A percentile compares a stretch with the other conserved stretches of the same genome.
These are phyloP conservation scores for Euphrasia confusa DNA, from an alignment of 257 asterid genomes.

Conservation along the genomic window DNA sequence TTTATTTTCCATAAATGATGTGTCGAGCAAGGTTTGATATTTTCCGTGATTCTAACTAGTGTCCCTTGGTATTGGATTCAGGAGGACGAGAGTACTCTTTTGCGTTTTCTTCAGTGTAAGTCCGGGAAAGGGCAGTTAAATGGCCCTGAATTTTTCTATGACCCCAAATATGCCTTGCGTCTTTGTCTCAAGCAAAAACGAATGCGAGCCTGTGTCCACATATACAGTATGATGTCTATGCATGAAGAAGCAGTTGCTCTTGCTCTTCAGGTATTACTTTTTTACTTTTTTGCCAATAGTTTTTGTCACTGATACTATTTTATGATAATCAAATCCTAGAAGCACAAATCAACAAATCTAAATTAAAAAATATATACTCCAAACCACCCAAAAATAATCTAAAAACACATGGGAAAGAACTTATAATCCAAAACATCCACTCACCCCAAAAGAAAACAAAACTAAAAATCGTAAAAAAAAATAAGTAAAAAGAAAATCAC, in stretches of 20 bases:
- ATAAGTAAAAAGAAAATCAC: too few relatives aligned
- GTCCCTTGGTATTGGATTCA: slow-evolving; percentile 28
- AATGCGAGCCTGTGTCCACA: slow-evolving; percentile 98
- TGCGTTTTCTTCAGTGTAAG: slow-evolving; percentile 93
- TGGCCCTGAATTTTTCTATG: slow-evolving; percentile 88
- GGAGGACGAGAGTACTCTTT: slow-evolving; percentile 95
- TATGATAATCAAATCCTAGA: background rate
- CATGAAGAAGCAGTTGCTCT: slow-evolving; percentile 99
- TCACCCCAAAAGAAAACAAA: too few relatives aligned
- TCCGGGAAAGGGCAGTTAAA: slow-evolving; percentile 74
- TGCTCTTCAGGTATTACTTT: slow-evolving; percentile 68
- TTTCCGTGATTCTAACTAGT: slow-evolving; percentile 25
- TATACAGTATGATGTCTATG: slow-evolving; percentile 99
- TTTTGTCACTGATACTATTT: background rate
- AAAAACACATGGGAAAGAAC: too few relatives aligned
- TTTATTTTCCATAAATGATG: background rate
- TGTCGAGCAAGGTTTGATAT: slow-evolving; percentile 11
- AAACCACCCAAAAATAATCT: too few relatives aligned
- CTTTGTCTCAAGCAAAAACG: slow-evolving; percentile 84
- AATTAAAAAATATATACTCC: too few relatives aligned
- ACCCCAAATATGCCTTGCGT: slow-evolving; percentile 97
- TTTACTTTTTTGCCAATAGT: slow-evolving; percentile 1
- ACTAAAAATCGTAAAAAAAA: too few relatives aligned
- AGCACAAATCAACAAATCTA: too few relatives aligned
- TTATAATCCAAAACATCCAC: too few relatives aligned